A percentile compares a stretch with the other conserved stretches of the same genome.
phyloP scores from a whole-genome alignment of 768 basidiomycete species.

The Rhodotorula toruloides region DNA sequence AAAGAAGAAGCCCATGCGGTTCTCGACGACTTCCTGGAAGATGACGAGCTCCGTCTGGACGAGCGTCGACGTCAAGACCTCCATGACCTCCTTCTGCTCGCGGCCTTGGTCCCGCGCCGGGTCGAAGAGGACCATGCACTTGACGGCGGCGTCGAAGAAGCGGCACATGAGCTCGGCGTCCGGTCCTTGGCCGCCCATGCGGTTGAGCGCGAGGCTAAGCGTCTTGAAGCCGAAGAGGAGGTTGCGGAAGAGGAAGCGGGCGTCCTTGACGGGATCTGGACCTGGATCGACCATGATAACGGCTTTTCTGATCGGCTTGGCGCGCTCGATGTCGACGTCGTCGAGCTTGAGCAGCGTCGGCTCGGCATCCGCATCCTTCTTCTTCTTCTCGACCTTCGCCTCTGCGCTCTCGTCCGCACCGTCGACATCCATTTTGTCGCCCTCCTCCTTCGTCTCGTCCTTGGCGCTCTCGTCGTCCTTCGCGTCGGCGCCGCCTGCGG shows the following conservation, averaged over 20 bases:
- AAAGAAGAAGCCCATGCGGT: conserved; percentile 86
- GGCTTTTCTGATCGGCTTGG: conserved; percentile 72
- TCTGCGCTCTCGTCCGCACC: background rate
- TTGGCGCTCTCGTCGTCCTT: background rate
- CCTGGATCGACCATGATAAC: conserved; percentile 73
- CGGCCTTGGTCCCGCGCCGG: conserved; percentile 52
- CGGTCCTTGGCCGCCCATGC: conserved; percentile 65
- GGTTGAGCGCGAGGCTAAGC: conserved; percentile 68
- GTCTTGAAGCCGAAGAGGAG: conserved; percentile 82
- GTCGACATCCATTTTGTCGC: background rate
- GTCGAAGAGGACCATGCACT: conserved; percentile 78
- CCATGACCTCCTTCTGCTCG: conserved; percentile 69
- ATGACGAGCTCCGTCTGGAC: conserved; percentile 78
- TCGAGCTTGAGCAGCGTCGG: conserved; percentile 50
- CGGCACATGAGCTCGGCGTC: conserved; percentile 82
- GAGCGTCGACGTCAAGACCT: conserved; percentile 57
- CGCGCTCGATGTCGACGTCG: conserved; percentile 69
- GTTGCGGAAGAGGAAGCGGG: conserved; percentile 76
- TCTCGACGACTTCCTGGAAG: conserved; percentile 94
- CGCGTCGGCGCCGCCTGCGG: background rate
- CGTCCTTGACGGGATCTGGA: conserved; percentile 76
- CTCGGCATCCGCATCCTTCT: conserved; percentile 26
- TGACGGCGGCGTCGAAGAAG: conserved; percentile 77
- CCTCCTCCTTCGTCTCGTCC: background rate
- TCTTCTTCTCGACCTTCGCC: conserved; percentile 1